A percentile compares a stretch with the other conserved stretches of the same genome.
Evolutionary conservation across 2,329 filamentous ascomycete species (phyloP).

Genomic region (Zymoseptoria crescenta): DNA sequence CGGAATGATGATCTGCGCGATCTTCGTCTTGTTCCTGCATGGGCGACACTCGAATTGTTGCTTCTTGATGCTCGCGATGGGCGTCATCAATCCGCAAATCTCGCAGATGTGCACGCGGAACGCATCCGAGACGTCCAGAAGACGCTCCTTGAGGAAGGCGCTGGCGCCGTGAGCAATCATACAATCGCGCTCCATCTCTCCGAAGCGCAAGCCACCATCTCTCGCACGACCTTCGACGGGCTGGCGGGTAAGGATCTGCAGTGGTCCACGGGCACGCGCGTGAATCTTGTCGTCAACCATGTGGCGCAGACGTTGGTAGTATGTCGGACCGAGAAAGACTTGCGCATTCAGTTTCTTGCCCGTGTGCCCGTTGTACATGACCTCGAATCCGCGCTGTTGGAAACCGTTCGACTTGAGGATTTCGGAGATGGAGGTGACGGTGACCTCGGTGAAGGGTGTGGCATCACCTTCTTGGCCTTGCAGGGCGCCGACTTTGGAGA

Average conservation of each 20-base stretch:
- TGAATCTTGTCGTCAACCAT: constrained; percentile 99
- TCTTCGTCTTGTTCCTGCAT: constrained; percentile 98
- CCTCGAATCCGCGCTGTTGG: constrained; percentile 92
- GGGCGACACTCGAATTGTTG: constrained; percentile 93
- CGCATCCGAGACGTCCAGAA: constrained; percentile 96
- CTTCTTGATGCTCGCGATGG: constrained; percentile 94
- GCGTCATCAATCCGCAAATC: constrained; percentile 97
- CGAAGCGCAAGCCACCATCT: constrained; percentile 96
- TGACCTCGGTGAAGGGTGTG: constrained; percentile 95
- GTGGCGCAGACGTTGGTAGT: constrained; percentile 96
- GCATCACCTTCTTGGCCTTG: constrained; percentile 95
- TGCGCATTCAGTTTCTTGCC: constrained; percentile 88
- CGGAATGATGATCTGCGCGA: constrained; percentile 94
- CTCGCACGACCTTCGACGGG: constrained; percentile 96
- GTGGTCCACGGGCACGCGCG: constrained; percentile 90
- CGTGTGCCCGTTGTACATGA: constrained; percentile 98
- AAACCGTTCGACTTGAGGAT: constrained; percentile 84
- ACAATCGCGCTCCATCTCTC: constrained; percentile 99
- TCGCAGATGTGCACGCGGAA: constrained; percentile 98
- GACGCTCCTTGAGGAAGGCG: constrained; percentile 90
- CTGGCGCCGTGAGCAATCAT: constrained; percentile 99
- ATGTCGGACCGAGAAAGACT: constrained; percentile 94
- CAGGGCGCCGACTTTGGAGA: constrained; percentile 90
- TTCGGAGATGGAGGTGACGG: constrained; percentile 83
- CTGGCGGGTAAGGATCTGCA: constrained; percentile 94